A percentile compares a stretch with the other conserved stretches of the same genome.
These are phyloP conservation scores for Dioszegia aurantiaca DNA, from an alignment of 768 basidiomycete genomes.

Conservation along the genomic window DNA sequence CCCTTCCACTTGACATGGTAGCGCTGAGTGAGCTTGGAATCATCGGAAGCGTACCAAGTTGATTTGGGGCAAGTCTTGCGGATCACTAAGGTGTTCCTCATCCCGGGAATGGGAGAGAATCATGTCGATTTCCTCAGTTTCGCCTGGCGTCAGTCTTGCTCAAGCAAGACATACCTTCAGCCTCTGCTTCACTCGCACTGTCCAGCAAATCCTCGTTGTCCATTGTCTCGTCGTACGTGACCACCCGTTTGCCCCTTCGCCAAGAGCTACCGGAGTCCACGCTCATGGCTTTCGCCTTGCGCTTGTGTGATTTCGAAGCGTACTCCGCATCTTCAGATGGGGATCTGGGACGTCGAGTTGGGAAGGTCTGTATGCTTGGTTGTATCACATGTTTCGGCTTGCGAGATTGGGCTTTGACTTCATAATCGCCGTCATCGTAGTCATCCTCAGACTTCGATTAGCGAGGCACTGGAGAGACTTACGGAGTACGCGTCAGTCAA, in stretches of 20 bases:
- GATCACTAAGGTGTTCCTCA: slow-evolving; percentile 65
- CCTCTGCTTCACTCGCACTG: slow-evolving; percentile 28
- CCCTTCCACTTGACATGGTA: slow-evolving; percentile 99
- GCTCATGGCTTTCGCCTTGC: slow-evolving; percentile 28
- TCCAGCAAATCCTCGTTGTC: slow-evolving; percentile 47
- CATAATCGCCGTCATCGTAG: slow-evolving; percentile 19
- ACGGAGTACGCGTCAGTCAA: slow-evolving; percentile 16
- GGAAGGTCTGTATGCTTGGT: slow-evolving; percentile 24
- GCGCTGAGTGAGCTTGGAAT: slow-evolving; percentile 60
- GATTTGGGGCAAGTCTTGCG: slow-evolving; percentile 77
- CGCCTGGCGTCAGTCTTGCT: slow-evolving; percentile 15
- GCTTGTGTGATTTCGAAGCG: slow-evolving; percentile 44
- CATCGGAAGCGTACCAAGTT: slow-evolving; percentile 65
- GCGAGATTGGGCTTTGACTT: slow-evolving; percentile 4
- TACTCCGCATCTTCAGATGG: slow-evolving; percentile 48
- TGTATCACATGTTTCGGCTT: background rate
- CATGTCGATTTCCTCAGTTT: slow-evolving; percentile 65
- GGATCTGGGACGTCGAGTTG: slow-evolving; percentile 25
- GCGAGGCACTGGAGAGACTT: background rate
- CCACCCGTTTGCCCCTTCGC: slow-evolving; percentile 38
- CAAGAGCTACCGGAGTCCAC: slow-evolving; percentile 33
- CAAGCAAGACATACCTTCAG: slow-evolving; percentile 21
- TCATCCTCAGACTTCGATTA: slow-evolving; percentile 17
- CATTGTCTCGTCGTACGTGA: slow-evolving; percentile 45
- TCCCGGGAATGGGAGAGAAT: slow-evolving; percentile 84